Conservation (phyloP, 345 rosid genomes). For the Noccaea bulbosa region DNA sequence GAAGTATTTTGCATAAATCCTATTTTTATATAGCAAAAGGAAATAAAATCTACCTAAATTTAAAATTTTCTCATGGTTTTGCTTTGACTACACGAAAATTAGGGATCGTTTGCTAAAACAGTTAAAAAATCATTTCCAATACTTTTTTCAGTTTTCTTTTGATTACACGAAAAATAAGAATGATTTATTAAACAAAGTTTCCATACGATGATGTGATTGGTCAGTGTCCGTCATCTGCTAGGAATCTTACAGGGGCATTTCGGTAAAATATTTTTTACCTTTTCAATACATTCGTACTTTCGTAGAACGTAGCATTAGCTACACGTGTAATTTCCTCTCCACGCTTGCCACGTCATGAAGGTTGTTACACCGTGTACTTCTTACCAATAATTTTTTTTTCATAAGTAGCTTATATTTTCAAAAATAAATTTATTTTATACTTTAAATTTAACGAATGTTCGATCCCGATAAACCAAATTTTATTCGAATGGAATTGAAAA, state of each 20-base stretch:
- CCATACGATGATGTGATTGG: slow-evolving; percentile 26
- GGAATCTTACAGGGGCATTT: slow-evolving; percentile 12
- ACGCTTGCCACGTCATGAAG: slow-evolving; percentile 26
- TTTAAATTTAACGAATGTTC: too few relatives aligned
- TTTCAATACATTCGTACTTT: neutral
- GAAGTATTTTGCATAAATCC: slow-evolving; percentile 4
- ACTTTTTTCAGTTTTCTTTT: slow-evolving; percentile 13
- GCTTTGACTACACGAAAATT: slow-evolving; percentile 17
- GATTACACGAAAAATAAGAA: neutral
- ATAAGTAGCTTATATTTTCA: too few relatives aligned
- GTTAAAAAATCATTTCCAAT: too few relatives aligned
- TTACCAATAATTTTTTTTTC: neutral
- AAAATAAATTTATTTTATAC: too few relatives aligned
- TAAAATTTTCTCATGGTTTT: neutral
- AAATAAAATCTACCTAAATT: slow-evolving; percentile 31
- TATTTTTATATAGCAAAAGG: slow-evolving; percentile 22
- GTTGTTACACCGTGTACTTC: neutral
- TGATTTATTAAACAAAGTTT: neutral
- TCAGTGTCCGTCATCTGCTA: neutral
- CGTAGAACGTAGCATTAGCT: slow-evolving; percentile 4
- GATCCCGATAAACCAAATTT: too few relatives aligned
- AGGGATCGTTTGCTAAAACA: neutral
- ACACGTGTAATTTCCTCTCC: slow-evolving; percentile 22
- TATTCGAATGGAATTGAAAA: too few relatives aligned
- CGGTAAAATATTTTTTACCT: neutral